Evolutionary conservation across 768 basidiomycete genomes (phyloP).

Genomic region (Tulasnella sp.): DNA sequence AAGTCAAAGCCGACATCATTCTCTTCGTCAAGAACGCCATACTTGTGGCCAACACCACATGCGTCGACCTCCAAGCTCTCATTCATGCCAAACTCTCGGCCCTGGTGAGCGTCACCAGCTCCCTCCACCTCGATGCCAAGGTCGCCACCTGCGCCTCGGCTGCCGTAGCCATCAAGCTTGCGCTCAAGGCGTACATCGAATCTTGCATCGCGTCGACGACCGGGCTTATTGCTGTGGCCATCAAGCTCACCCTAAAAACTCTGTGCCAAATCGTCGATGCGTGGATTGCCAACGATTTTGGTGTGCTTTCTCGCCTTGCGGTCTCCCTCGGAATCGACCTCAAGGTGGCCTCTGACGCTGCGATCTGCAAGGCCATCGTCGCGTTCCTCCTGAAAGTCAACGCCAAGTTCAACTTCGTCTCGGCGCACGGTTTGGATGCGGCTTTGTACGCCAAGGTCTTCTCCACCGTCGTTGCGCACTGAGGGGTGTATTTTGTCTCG

Average conservation of each 20-base stretch:
- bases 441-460: no score
- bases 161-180: neutral
- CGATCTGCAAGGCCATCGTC: neutral
- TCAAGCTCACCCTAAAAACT: neutral
- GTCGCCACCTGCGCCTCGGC: neutral
- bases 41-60: neutral
- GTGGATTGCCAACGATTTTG: neutral
- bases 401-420: neutral
- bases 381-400: neutral
- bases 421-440: neutral
- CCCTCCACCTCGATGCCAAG: neutral
- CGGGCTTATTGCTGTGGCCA: neutral
- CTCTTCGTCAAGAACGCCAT: neutral
- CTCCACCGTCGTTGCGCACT: no score
- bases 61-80: neutral
- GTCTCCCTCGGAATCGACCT: neutral
- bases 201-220: neutral
- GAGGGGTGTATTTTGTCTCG: no score
- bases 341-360: neutral
- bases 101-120: neutral
- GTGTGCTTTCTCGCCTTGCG: neutral
- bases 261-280: neutral
- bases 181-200: neutral
- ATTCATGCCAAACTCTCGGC: neutral
- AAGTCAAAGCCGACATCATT: neutral